Conservation (phyloP, 345 rosid genomes). For the Citropsis articulata region DNA sequence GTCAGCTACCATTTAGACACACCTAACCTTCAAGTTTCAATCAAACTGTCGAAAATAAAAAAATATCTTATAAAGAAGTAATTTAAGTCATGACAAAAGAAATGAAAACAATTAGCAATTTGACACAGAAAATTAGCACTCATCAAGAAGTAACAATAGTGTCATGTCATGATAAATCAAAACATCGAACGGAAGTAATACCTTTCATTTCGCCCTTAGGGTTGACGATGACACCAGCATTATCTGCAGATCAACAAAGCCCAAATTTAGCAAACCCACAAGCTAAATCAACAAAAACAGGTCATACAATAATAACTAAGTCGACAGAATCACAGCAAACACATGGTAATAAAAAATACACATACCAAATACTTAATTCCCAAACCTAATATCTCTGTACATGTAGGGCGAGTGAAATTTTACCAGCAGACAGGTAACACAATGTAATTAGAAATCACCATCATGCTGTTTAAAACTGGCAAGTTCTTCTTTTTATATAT, state of each 20-base stretch:
- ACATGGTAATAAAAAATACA: not conserved
- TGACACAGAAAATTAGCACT: not conserved
- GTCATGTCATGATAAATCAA: not conserved
- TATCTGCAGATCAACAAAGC: conserved; percentile 35
- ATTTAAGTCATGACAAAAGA: not conserved
- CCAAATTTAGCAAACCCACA: not conserved
- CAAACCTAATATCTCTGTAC: not conserved
- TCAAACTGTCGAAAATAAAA: not conserved
- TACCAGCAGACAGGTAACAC: conserved; percentile 37
- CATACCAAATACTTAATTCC: not conserved
- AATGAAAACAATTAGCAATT: not conserved
- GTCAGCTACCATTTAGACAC: not conserved
- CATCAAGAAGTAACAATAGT: not conserved
- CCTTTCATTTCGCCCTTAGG: conserved; percentile 75
- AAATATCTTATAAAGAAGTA: not conserved
- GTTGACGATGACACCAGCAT: conserved; percentile 66
- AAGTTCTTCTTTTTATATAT: conserved; percentile 5
- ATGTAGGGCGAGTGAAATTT: not conserved
- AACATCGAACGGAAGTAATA: not conserved
- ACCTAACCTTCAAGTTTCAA: not conserved
- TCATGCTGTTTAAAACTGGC: conserved; percentile 35
- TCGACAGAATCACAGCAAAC: not conserved
- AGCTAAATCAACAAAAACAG: not conserved
- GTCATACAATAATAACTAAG: no score
- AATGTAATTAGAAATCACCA: conserved; percentile 19